Evolutionary conservation across 768 basidiomycete species (phyloP).

Genomic region (Exsudoporus frostii): DNA sequence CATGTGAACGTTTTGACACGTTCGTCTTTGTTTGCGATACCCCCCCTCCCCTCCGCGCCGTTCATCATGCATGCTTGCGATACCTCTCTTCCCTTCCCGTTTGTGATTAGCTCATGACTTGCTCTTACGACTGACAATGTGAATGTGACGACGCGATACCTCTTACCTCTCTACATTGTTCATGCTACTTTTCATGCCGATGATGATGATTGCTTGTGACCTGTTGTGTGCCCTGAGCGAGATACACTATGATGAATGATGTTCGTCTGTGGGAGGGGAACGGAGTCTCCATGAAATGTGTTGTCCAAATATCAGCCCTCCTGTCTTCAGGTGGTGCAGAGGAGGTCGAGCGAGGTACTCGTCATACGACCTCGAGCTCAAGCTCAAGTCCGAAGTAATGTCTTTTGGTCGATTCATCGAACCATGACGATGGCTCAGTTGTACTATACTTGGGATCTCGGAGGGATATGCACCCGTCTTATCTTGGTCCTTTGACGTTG

Average conservation of each 20-base stretch:
- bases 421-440: too few species aligned
- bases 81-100: background rate
- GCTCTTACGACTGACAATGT: constrained; percentile 1
- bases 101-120: background rate
- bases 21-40: constrained; percentile 11
- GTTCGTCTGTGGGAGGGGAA: background rate
- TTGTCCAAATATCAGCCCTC: too few species aligned
- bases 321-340: too few species aligned
- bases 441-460: too few species aligned
- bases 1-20: background rate
- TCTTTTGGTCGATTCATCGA: too few species aligned
- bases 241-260: background rate
- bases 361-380: too few species aligned
- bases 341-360: too few species aligned
- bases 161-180: background rate
- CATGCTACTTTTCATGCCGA: background rate
- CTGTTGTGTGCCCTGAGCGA: background rate
- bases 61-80: constrained; percentile 9
- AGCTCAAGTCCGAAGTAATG: too few species aligned
- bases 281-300: too few species aligned
- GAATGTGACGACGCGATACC: constrained; percentile 14
- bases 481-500: too few species aligned
- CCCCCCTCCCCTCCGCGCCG: background rate
- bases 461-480: background rate
- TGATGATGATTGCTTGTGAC: background rate